Evolutionary conservation across 2,329 filamentous ascomycete species (phyloP).

Genomic region (Phialophora macrospora): DNA sequence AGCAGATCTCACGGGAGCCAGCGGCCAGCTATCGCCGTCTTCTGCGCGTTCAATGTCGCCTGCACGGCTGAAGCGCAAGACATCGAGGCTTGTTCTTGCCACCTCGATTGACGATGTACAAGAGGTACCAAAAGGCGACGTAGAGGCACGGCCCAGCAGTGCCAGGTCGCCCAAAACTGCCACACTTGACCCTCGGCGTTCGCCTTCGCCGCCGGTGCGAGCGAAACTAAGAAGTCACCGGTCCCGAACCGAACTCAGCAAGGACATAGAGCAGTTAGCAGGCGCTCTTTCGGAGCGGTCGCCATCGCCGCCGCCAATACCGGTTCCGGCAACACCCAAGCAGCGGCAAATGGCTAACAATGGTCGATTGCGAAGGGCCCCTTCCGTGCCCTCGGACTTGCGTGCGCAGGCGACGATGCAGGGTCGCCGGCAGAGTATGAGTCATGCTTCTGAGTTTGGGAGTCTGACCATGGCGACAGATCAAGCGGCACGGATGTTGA

Average conservation of each 20-base stretch:
- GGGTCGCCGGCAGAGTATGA: constrained; percentile 40
- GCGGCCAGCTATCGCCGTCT: constrained; percentile 51
- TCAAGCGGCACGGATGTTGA: constrained; percentile 61
- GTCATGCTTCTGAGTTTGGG: constrained; percentile 49
- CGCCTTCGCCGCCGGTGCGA: constrained; percentile 50
- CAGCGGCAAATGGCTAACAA: constrained; percentile 43
- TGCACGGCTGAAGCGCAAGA: constrained; percentile 59
- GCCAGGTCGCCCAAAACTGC: constrained; percentile 41
- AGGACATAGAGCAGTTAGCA: constrained; percentile 17
- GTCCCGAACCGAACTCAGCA: constrained; percentile 23
- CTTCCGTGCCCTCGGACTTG: constrained; percentile 53
- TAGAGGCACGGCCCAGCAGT: constrained; percentile 41
- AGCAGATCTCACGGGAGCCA: constrained; percentile 70
- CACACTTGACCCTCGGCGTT: constrained; percentile 35
- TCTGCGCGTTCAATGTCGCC: constrained; percentile 53
- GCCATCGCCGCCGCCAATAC: constrained; percentile 33
- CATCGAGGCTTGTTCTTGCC: constrained; percentile 57
- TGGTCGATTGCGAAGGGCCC: constrained; percentile 47
- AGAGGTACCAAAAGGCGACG: constrained; percentile 39
- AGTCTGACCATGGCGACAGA: constrained; percentile 60
- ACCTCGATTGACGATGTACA: constrained; percentile 42
- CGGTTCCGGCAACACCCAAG: constrained; percentile 38
- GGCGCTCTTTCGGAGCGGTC: constrained; percentile 23
- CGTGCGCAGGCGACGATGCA: constrained; percentile 51
- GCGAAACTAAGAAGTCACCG: constrained; percentile 42